Conservation (phyloP, 805 yeast species). For the Hanseniaspora guilliermondii region DNA sequence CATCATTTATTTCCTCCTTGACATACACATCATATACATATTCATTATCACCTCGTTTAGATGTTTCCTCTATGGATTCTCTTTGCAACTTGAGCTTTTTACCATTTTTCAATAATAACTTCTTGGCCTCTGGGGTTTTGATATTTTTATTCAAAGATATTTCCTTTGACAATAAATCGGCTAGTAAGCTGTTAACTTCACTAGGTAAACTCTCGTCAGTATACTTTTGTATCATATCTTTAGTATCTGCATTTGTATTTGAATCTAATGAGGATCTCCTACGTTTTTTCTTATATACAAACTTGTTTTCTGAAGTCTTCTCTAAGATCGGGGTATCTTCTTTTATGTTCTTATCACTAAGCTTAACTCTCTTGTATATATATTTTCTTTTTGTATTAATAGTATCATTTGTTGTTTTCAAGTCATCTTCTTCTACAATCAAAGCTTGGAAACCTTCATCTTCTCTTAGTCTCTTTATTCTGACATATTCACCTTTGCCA, state of each 20-base stretch:
- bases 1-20: constrained; percentile 52
- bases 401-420: constrained; percentile 19
- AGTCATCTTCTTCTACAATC: constrained; percentile 12
- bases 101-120: constrained; percentile 9
- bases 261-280: background rate
- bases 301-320: constrained; percentile 4
- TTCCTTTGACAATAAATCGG: constrained; percentile 40
- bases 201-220: constrained; percentile 45
- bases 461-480: constrained; percentile 75
- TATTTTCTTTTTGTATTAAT: constrained; percentile 19
- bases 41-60: constrained; percentile 30
- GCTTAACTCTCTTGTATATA: constrained; percentile 38
- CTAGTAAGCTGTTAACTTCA: constrained; percentile 46
- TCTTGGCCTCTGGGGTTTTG: constrained; percentile 11
- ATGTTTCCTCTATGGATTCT: constrained; percentile 23
- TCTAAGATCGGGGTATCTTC: constrained; percentile 10
- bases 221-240: constrained; percentile 17
- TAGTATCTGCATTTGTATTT: constrained; percentile 15
- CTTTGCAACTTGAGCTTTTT: constrained; percentile 13
- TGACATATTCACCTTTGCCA: constrained; percentile 31
- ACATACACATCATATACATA: constrained; percentile 88
- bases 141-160: constrained; percentile 11
- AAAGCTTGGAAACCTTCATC: constrained; percentile 79
- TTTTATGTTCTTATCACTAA: constrained; percentile 19
- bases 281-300: constrained; percentile 4